A percentile compares a stretch with the other conserved stretches of the same genome.
Evolutionary conservation across 805 yeast genomes (phyloP).

Genomic region (Kregervanrija pseudodelftensis): DNA sequence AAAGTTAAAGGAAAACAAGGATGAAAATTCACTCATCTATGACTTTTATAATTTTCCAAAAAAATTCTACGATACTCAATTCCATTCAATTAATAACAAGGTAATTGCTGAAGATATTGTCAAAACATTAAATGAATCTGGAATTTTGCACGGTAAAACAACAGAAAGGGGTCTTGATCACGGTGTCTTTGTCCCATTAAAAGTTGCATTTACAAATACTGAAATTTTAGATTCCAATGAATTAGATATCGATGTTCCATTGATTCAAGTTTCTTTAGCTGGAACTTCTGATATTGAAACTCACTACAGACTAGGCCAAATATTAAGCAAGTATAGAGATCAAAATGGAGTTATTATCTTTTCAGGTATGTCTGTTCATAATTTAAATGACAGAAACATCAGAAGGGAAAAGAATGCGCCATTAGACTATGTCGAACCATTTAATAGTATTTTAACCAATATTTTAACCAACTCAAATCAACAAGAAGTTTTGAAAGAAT

Average conservation of each 20-base stretch:
- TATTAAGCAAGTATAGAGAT: slow-evolving; percentile 41
- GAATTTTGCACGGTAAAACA: slow-evolving; percentile 33
- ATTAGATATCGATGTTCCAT: slow-evolving; percentile 37
- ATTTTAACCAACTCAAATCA: slow-evolving; percentile 24
- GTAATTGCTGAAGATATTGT: slow-evolving; percentile 37
- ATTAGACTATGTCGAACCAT: slow-evolving; percentile 43
- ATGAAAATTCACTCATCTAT: slow-evolving; percentile 52
- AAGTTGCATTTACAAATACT: slow-evolving; percentile 51
- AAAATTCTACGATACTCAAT: slow-evolving; percentile 53
- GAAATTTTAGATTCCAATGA: slow-evolving; percentile 27
- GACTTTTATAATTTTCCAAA: slow-evolving; percentile 69
- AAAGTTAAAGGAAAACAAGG: slow-evolving; percentile 7
- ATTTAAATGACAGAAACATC: slow-evolving; percentile 41
- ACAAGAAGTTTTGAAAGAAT: slow-evolving; percentile 28
- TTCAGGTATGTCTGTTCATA: slow-evolving; percentile 77
- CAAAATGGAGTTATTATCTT: slow-evolving; percentile 46
- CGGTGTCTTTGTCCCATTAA: slow-evolving; percentile 75
- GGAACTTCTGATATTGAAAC: slow-evolving; percentile 31
- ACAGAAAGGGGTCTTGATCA: slow-evolving; percentile 64
- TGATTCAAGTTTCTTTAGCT: slow-evolving; percentile 42
- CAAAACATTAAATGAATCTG: slow-evolving; percentile 30
- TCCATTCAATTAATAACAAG: slow-evolving; percentile 40
- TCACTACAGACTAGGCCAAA: slow-evolving; percentile 47
- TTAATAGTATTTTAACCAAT: slow-evolving; percentile 38
- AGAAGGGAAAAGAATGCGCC: slow-evolving; percentile 21